Base-by-base conservation (phyloP, 768 basidiomycete species). In the button mushroom (Agaricus bisporus) region DNA sequence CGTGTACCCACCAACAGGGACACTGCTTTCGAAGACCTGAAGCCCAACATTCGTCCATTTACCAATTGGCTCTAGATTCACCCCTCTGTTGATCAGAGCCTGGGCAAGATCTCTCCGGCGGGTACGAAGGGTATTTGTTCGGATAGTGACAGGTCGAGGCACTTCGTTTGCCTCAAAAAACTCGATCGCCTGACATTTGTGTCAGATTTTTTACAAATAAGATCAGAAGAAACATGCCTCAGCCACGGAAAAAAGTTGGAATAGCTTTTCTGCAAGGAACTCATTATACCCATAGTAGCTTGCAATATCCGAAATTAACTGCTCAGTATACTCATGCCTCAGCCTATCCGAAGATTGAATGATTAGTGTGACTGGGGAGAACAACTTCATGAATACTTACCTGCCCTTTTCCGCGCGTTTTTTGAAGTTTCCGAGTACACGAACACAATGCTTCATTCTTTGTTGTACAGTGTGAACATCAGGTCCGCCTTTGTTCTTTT, bases 41-140 rank as follows among this genome's bases (percentile, higher is more conserved):
- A 99, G 78, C 14, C 97, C 97, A 58, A 98, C 95, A 64, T 98
- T 98, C 26, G 91, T 91, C 97, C 97, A 98, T 72, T 98, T 98
- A 28, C 95, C 97, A 59, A 99, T 95, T 18, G 97, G 95, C 66
- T 98, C 95, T 51, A 99, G 80, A 64, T 91, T 97, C 57, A 98
- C 97, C 32, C 97, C 97, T 45, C 97, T 83, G 67, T 97, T 97
- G 61, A 98, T 85, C 35, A 99, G 77, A 0, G 85, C 79, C 69
- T 98, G 95, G 1, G 92, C 95, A 55, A 99, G 82, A 67, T 98
- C 97, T 45, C 95, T 83, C 60, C 97, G 78, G 57, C 97, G 81
- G 1, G 94, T 93, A 53, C 91, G 89, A 17, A 99, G 80, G 4
- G 95, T 98, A 68, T 99, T 99, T 35, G 95, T 94, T 56, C 97